A percentile compares a stretch with the other conserved stretches of the same genome.
These are phyloP conservation scores for Perkinsus marinus DNA, from an alignment of 169 alveolate species.

Conservation along the genomic window DNA sequence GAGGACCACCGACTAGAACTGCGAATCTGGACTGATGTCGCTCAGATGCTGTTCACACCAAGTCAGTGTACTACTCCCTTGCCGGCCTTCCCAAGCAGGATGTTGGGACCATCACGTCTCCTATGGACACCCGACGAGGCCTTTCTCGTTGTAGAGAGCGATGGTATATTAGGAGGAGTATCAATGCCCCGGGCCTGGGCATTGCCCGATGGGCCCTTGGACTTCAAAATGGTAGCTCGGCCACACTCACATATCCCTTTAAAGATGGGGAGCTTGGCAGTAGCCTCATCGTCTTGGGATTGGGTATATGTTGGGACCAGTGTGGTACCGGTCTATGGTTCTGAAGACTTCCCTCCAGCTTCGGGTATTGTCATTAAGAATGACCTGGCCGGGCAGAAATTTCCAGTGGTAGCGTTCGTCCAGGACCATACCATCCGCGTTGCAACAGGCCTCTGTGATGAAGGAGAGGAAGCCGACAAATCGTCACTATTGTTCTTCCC, in stretches of 20 bases:
- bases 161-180: background rate
- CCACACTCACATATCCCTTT: background rate
- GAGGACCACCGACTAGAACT: background rate
- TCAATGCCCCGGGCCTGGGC: background rate
- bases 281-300: background rate
- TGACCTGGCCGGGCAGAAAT: background rate
- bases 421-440: background rate
- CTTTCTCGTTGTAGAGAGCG: background rate
- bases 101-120: background rate
- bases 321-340: background rate
- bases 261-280: background rate
- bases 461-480: background rate
- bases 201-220: background rate
- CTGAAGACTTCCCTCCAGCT: background rate
- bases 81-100: background rate
- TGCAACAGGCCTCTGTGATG: background rate
- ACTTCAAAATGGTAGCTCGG: background rate
- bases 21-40: background rate
- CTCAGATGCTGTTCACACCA: background rate
- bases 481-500: background rate
- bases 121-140: background rate
- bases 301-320: background rate
- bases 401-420: background rate
- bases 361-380: background rate
- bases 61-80: background rate